phyloP scores from a whole-genome alignment of 305 asterid species.

The Rubia tinctorum region DNA sequence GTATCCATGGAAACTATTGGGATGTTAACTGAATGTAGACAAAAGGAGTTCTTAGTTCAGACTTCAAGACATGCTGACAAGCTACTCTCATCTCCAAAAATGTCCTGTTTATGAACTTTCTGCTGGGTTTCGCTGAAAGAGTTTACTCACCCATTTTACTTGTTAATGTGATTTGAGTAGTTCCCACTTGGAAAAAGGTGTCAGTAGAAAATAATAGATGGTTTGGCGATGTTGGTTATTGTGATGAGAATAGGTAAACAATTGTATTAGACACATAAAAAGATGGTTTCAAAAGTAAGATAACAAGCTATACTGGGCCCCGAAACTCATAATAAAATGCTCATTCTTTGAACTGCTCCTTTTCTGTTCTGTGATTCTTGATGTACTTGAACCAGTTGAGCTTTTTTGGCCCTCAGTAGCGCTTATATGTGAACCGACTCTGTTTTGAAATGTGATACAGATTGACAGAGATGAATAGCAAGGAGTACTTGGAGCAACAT shows the following conservation, averaged over 20 bases:
- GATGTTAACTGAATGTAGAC: not conserved
- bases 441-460: constrained; percentile 37
- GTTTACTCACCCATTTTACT: not conserved
- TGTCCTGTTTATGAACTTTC: too few relatives aligned
- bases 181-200: not conserved
- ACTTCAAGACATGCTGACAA: not conserved
- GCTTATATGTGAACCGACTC: not conserved
- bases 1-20: not conserved
- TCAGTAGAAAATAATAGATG: not conserved
- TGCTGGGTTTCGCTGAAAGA: not conserved
- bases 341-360: not conserved
- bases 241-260: too few relatives aligned
- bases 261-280: not conserved
- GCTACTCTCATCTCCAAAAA: too few relatives aligned
- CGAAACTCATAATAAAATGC: not conserved
- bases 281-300: not conserved
- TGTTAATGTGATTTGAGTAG: not conserved
- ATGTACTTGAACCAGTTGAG: not conserved
- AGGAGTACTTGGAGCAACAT: constrained; percentile 85
- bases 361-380: not conserved
- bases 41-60: not conserved
- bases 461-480: constrained; percentile 93
- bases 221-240: too few relatives aligned
- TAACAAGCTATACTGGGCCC: not conserved
- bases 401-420: not conserved